Evolutionary conservation across 2,329 filamentous ascomycete genomes (phyloP).

Genomic region (Periglandula ipomoeae): DNA sequence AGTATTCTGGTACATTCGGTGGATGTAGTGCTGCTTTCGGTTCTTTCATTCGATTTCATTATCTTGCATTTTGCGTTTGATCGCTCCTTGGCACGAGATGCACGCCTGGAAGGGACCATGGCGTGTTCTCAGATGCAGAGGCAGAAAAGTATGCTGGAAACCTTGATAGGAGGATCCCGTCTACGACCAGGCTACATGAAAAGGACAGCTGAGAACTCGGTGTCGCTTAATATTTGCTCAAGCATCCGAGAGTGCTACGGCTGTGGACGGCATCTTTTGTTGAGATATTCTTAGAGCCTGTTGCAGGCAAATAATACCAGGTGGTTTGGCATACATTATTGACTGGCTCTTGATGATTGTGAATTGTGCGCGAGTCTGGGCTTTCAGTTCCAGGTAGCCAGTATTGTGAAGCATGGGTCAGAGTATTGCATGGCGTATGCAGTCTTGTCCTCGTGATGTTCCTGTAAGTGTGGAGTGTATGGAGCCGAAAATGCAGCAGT

Average conservation of each 20-base stretch:
- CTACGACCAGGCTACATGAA: conserved; percentile 3
- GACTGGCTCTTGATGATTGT: background rate
- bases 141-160: background rate
- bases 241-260: background rate
- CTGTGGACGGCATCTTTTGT: conserved; percentile 1
- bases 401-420: too few relatives aligned
- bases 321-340: background rate
- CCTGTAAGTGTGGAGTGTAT: too few relatives aligned
- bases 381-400: background rate
- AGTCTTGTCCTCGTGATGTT: too few relatives aligned
- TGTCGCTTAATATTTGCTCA: conserved; percentile 14
- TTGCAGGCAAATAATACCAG: background rate
- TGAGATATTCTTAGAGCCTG: background rate
- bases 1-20: conserved; percentile 7
- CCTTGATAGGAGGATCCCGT: background rate
- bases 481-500: too few relatives aligned
- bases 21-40: conserved; percentile 4
- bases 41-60: background rate
- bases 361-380: background rate
- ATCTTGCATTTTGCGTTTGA: background rate
- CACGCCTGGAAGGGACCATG: background rate
- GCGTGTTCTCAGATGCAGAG: background rate
- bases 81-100: background rate
- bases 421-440: too few relatives aligned
- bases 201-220: conserved; percentile 5